Percentiles rank a stretch among this genome's conserved stretches.
Evolutionary conservation across 345 rosid genomes (phyloP).

Genomic region (Moringa oleifera): DNA sequence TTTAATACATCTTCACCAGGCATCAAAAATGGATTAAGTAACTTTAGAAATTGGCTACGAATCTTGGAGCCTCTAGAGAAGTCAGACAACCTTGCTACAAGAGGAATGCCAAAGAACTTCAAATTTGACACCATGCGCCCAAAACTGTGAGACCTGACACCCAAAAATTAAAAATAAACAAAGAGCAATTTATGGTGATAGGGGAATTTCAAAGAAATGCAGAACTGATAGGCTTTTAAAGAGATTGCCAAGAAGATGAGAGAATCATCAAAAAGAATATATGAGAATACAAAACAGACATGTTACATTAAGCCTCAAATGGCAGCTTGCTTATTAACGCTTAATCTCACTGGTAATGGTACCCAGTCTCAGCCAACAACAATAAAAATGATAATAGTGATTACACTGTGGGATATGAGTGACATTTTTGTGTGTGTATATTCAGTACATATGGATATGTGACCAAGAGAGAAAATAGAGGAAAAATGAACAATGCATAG

Average conservation of each 20-base stretch:
- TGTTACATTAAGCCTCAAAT: not conserved
- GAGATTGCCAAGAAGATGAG: constrained; percentile 1
- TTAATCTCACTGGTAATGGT: not conserved
- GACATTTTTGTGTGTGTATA: not conserved
- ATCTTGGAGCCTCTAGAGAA: constrained; percentile 35
- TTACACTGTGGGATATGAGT: not conserved
- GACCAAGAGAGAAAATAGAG: too few species aligned
- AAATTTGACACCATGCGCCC: constrained; percentile 3
- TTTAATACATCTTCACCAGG: constrained; percentile 28
- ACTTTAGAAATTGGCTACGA: constrained; percentile 30
- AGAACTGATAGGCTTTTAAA: not conserved
- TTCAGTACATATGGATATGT: too few species aligned
- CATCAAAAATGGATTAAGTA: constrained; percentile 45
- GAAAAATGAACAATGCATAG: too few species aligned
- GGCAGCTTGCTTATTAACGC: not conserved
- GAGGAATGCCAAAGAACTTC: constrained; percentile 47
- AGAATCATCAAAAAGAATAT: too few species aligned
- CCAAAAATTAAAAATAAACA: constrained; percentile 9
- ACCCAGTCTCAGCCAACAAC: not conserved
- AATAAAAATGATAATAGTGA: too few species aligned
- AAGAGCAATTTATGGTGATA: not conserved
- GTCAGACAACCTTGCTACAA: constrained; percentile 38
- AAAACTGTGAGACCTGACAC: constrained; percentile 22
- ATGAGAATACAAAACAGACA: not conserved
- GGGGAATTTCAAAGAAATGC: not conserved